Conservation (phyloP, 768 basidiomycete species). For the Rhizopogon rudus region DNA sequence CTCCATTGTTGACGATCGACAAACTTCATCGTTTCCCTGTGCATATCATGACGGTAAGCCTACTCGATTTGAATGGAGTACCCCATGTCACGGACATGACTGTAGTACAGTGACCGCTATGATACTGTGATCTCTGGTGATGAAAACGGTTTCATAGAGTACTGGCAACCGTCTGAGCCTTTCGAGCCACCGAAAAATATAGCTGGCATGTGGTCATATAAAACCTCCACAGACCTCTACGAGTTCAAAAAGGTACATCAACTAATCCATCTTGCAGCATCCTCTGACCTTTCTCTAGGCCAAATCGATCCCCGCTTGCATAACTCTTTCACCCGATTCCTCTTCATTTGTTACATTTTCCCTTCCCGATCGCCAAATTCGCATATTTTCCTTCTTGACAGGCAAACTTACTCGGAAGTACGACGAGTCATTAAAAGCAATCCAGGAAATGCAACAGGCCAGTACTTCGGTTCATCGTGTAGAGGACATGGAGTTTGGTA, state of each 20-base stretch:
- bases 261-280: background rate
- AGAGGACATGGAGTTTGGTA: conserved; percentile 99
- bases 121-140: conserved; percentile 94
- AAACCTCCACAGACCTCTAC: conserved; percentile 89
- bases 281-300: conserved; percentile 42
- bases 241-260: conserved; percentile 90
- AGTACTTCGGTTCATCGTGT: conserved; percentile 89
- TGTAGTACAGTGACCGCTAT: conserved; percentile 84
- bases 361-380: conserved; percentile 88
- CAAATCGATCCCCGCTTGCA: conserved; percentile 86
- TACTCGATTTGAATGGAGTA: background rate
- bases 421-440: conserved; percentile 88
- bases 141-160: conserved; percentile 92
- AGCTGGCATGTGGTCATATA: conserved; percentile 82
- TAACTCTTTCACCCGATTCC: conserved; percentile 86
- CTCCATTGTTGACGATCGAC: conserved; percentile 69
- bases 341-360: conserved; percentile 92
- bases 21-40: conserved; percentile 86
- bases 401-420: conserved; percentile 92
- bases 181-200: conserved; percentile 80
- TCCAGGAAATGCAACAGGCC: conserved; percentile 99
- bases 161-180: conserved; percentile 90
- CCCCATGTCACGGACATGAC: background rate
- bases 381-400: conserved; percentile 86
- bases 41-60: conserved; percentile 81